phyloP scores from a whole-genome alignment of 2,329 filamentous ascomycete species.

The Podosphaera xanthii region DNA sequence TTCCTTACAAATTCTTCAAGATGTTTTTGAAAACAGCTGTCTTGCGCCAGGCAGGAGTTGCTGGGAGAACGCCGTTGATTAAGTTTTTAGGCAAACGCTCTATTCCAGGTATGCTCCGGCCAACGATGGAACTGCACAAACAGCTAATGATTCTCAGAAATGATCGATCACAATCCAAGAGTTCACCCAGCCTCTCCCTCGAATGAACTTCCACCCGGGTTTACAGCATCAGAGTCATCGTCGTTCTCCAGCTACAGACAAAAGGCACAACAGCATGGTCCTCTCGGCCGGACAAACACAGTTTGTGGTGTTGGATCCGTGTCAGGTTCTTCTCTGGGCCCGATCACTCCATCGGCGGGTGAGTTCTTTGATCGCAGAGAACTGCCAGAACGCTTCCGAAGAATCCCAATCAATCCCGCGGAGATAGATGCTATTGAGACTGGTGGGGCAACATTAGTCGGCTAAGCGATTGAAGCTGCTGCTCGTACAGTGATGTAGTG shows the following conservation, averaged over 20 bases:
- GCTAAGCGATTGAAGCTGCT: conserved; percentile 6
- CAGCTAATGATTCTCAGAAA: conserved; percentile 19
- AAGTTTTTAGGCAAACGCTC: conserved; percentile 21
- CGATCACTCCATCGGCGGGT: conserved; percentile 47
- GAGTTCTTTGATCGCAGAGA: conserved; percentile 76
- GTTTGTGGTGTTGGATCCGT: conserved; percentile 11
- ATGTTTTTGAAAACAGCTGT: conserved; percentile 19
- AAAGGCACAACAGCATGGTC: conserved; percentile 35
- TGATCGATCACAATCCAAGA: conserved; percentile 32
- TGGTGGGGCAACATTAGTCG: conserved; percentile 51
- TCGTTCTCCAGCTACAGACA: conserved; percentile 37
- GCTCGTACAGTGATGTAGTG: not conserved
- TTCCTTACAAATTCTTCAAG: conserved; percentile 4
- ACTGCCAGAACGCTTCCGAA: conserved; percentile 64
- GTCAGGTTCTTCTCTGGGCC: conserved; percentile 44
- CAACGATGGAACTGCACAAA: not conserved
- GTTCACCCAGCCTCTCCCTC: conserved; percentile 32
- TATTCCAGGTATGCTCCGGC: conserved; percentile 16
- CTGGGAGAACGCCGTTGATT: conserved; percentile 20
- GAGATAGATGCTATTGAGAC: conserved; percentile 96
- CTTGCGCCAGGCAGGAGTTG: conserved; percentile 16
- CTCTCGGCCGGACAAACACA: conserved; percentile 19
- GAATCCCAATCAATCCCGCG: conserved; percentile 45
- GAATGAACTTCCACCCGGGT: conserved; percentile 30
- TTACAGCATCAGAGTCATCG: conserved; percentile 18